A percentile compares a stretch with the other conserved stretches of the same genome.
These are phyloP conservation scores for Candida xyloterini DNA, from an alignment of 805 yeast genomes.

Conservation along the genomic window DNA sequence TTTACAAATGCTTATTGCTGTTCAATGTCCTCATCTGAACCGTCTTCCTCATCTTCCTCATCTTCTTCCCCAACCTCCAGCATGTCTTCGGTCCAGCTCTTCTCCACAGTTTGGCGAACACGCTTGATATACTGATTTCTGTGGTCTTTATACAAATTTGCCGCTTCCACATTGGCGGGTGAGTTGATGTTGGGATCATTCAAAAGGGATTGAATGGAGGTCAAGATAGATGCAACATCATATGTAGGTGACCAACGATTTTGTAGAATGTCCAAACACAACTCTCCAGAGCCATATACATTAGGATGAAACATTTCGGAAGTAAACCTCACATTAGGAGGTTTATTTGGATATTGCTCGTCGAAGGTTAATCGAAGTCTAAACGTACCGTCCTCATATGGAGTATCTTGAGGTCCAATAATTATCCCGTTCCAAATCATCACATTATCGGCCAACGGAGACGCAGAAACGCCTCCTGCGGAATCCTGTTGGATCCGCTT, in stretches of 20 bases:
- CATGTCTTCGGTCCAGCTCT: constrained; percentile 85
- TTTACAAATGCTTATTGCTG: constrained; percentile 8
- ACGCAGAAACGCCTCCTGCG: constrained; percentile 96
- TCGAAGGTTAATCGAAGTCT: constrained; percentile 82
- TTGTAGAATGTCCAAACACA: constrained; percentile 92
- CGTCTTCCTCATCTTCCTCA: constrained; percentile 27
- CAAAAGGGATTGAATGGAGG: constrained; percentile 85
- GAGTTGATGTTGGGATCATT: constrained; percentile 96
- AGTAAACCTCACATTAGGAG: constrained; percentile 87
- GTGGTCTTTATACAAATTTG: constrained; percentile 91
- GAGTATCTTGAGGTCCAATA: constrained; percentile 96
- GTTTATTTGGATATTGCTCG: constrained; percentile 96
- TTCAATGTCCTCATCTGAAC: constrained; percentile 19
- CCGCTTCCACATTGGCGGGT: constrained; percentile 98
- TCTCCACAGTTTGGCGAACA: constrained; percentile 93
- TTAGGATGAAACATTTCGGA: constrained; percentile 98
- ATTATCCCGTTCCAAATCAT: constrained; percentile 98
- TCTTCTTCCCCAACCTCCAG: constrained; percentile 53
- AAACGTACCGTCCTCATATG: constrained; percentile 97
- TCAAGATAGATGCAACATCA: constrained; percentile 92
- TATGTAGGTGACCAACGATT: constrained; percentile 99
- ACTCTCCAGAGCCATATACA: constrained; percentile 92
- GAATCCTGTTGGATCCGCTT: constrained; percentile 98
- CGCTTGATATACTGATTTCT: constrained; percentile 87
- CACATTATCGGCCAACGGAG: constrained; percentile 94